phyloP scores from a whole-genome alignment of 805 yeast species.

The Candida dajiaensis region DNA sequence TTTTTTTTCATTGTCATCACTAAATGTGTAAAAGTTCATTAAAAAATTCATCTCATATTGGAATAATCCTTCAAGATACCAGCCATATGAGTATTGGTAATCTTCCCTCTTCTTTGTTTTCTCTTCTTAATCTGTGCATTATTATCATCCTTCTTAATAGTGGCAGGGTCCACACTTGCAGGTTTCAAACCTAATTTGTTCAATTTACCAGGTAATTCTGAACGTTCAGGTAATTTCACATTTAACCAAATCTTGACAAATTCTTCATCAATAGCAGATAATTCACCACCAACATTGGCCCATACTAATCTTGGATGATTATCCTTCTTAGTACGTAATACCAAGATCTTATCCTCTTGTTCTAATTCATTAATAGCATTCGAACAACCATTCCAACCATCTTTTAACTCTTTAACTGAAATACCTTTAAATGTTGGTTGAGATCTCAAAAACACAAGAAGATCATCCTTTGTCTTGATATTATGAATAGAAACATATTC shows the following conservation, averaged over 20 bases:
- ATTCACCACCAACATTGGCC: conserved; percentile 77
- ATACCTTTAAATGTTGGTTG: conserved; percentile 88
- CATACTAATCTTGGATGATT: conserved; percentile 88
- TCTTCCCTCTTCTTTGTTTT: conserved; percentile 88
- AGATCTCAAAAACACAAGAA: conserved; percentile 63
- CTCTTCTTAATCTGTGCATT: conserved; percentile 61
- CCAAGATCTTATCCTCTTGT: conserved; percentile 67
- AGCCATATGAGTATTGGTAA: conserved; percentile 94
- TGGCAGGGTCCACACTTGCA: conserved; percentile 95
- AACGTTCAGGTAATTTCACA: conserved; percentile 74
- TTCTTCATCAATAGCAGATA: conserved; percentile 69
- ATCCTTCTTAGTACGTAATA: conserved; percentile 87
- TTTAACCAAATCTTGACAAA: conserved; percentile 77
- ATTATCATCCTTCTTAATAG: conserved; percentile 59
- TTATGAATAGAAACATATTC: conserved; percentile 88
- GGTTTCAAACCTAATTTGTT: conserved; percentile 89
- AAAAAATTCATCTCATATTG: conserved; percentile 8
- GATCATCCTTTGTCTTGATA: conserved; percentile 73
- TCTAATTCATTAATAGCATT: conserved; percentile 77
- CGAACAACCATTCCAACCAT: conserved; percentile 92
- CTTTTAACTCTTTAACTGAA: conserved; percentile 63
- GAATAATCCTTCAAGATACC: conserved; percentile 87
- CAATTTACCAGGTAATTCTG: conserved; percentile 73
- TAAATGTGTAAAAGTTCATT: background rate
- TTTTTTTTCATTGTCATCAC: background rate